phyloP scores from a whole-genome alignment of 2,329 filamentous ascomycete genomes.

The Fusarium heterosporum region DNA sequence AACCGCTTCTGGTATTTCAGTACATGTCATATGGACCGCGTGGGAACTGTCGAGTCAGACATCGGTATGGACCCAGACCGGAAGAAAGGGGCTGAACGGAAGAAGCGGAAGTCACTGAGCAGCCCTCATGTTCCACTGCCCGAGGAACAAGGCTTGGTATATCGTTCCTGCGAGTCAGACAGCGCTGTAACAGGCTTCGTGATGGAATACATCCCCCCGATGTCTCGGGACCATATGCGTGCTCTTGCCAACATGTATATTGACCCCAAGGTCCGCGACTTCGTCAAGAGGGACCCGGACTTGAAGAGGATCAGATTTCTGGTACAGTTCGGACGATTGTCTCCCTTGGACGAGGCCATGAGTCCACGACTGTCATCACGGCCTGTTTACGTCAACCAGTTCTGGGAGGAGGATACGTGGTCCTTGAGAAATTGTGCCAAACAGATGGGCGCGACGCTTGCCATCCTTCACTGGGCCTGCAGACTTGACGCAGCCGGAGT shows the following conservation, averaged over 20 bases:
- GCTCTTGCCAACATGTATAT: slow-evolving; percentile 10
- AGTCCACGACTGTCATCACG: slow-evolving; percentile 15
- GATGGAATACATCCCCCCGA: slow-evolving; percentile 8
- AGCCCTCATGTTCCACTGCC: not conserved
- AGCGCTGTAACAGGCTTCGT: slow-evolving; percentile 6
- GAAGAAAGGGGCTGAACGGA: too few relatives aligned
- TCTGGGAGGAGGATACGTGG: slow-evolving; percentile 10
- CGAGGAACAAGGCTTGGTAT: not conserved
- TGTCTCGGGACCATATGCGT: not conserved
- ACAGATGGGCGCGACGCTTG: slow-evolving; percentile 41
- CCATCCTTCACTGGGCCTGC: slow-evolving; percentile 44
- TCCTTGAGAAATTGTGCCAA: slow-evolving; percentile 1
- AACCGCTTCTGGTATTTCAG: not conserved
- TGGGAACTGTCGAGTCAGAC: too few relatives aligned
- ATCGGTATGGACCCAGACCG: too few relatives aligned
- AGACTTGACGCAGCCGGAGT: slow-evolving; percentile 40
- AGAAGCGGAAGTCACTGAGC: not conserved
- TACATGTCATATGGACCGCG: not conserved
- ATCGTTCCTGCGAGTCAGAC: not conserved
- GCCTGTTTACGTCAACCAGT: slow-evolving; percentile 41
- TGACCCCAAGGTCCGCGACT: not conserved
- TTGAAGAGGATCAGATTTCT: slow-evolving; percentile 19
- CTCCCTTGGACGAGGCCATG: not conserved
- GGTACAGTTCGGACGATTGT: slow-evolving; percentile 16
- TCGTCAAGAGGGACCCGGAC: not conserved